Evolutionary conservation across 129 eudicot species (phyloP), one percentile per base, ranked within the genome.

Genomic region (Flaveria brownii): DNA sequence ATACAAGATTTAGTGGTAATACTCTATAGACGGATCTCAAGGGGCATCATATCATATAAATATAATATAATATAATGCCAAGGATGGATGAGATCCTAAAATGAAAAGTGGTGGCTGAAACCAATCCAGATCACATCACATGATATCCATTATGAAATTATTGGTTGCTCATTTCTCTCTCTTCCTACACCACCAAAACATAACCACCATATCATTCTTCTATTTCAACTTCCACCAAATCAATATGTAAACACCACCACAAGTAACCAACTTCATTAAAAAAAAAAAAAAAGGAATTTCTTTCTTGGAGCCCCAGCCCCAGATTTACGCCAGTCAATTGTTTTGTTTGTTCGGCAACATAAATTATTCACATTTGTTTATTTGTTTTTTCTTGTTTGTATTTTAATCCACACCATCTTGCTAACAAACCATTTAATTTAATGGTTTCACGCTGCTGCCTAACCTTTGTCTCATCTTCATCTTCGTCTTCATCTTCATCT

Each of bases 81-180:
- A 36, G 11, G 68, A 39, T 14, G 54, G 17, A 5, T 61, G 42
- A 3, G 30, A 63, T 30, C 15, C 22, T 15, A 63, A 63, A 28
- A 30, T 63, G 46, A 77, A 77, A 63, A 76, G 9, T 66, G 51
- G 70, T 70, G 82, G 76, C 70, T 36, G 45, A 70, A 78, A 70
- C 12, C 12, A 43, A 25, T 59, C 76, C 82, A 70, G 70, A 47
- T 47, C 43, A 36, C 41, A 36, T 36, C 41, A 30, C 81, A 67
- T 52, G 70, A 14, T 43, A 46, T 62, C 68, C 23, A 57, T 15
- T 30, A 71, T 33, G 50, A 71, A 46, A 51, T 26, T 30, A 26
- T 28, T 59, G 68, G 55, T 14, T 57, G 55, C 10, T n/a, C 49
- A 25, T 68, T 55, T 54, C 73, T 26, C 62, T 63, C 33, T 62